These are phyloP conservation scores for Epichloe festucae DNA, from an alignment of 2,329 filamentous ascomycete genomes.

Conservation along the genomic window DNA sequence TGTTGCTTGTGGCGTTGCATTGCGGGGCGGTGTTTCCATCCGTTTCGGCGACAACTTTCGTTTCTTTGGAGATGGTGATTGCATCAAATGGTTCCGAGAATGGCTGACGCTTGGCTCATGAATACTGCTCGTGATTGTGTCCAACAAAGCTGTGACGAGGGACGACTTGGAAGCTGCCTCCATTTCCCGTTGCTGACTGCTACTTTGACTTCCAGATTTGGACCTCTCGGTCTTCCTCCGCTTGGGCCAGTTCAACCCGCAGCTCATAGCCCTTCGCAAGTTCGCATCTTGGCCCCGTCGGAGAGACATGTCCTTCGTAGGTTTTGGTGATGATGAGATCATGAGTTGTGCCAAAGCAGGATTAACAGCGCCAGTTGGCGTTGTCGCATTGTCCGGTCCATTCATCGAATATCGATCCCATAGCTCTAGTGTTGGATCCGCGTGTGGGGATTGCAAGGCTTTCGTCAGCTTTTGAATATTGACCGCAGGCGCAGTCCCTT, in stretches of 20 bases:
- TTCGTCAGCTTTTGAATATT: constrained; percentile 46
- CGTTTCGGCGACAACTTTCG: constrained; percentile 14
- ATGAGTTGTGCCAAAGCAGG: constrained; percentile 51
- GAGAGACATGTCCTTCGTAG: constrained; percentile 29
- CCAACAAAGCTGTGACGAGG: constrained; percentile 49
- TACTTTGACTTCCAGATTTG: constrained; percentile 22
- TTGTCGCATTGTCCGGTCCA: constrained; percentile 28
- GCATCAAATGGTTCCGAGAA: constrained; percentile 16
- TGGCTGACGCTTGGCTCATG: constrained; percentile 26
- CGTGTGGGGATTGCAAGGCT: constrained; percentile 51
- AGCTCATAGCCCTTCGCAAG: constrained; percentile 54
- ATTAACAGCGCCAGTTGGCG: constrained; percentile 33
- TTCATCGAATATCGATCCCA: constrained; percentile 61
- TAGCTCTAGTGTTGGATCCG: constrained; percentile 60
- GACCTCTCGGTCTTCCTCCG: constrained; percentile 45
- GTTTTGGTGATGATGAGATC: constrained; percentile 57
- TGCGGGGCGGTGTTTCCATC: constrained; percentile 12
- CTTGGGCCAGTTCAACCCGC: constrained; percentile 60
- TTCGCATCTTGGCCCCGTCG: constrained; percentile 26
- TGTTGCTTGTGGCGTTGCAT: constrained; percentile 8
- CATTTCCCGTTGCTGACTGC: constrained; percentile 24
- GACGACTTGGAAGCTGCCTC: constrained; percentile 42
- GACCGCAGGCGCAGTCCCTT: constrained; percentile 30
- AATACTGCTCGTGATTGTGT: constrained; percentile 47
- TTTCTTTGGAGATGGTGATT: constrained; percentile 34